Conservation (phyloP, 371 early-diverging fungal species). For the Mortierella sp. region DNA sequence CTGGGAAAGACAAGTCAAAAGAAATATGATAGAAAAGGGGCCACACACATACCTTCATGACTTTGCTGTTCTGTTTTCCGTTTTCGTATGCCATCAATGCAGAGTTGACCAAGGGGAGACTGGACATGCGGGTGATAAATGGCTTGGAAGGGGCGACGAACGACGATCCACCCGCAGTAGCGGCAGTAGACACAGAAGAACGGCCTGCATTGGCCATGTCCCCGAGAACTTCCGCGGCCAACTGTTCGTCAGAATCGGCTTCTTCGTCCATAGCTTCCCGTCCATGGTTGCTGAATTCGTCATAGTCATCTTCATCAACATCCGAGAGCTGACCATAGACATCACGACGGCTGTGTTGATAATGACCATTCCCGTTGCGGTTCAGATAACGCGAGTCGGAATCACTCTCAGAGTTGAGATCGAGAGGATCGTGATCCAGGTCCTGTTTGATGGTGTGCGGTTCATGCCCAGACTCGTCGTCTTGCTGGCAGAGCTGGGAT, state of each 20-base stretch:
- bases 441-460: conserved; percentile 22
- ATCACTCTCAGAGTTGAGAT: conserved; percentile 24
- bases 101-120: conserved; percentile 82
- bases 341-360: conserved; percentile 1
- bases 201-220: conserved; percentile 61
- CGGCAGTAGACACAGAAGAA: background rate
- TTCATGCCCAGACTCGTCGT: conserved; percentile 19
- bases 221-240: conserved; percentile 77
- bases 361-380: conserved; percentile 1
- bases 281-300: conserved; percentile 18
- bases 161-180: conserved; percentile 3
- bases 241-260: conserved; percentile 67
- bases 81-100: conserved; percentile 82
- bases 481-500: conserved; percentile 46
- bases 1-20: too few species aligned
- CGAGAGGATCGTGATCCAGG: conserved; percentile 30
- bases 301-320: conserved; percentile 13
- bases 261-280: conserved; percentile 5
- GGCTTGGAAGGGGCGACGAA: conserved; percentile 35
- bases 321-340: conserved; percentile 18
- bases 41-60: conserved; percentile 70
- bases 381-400: conserved; percentile 5
- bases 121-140: conserved; percentile 81
- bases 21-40: background rate
- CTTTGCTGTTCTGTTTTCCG: conserved; percentile 75